Evolutionary conservation across 2,329 filamentous ascomycete genomes (phyloP).

Genomic region (Fusarium nygamai): DNA sequence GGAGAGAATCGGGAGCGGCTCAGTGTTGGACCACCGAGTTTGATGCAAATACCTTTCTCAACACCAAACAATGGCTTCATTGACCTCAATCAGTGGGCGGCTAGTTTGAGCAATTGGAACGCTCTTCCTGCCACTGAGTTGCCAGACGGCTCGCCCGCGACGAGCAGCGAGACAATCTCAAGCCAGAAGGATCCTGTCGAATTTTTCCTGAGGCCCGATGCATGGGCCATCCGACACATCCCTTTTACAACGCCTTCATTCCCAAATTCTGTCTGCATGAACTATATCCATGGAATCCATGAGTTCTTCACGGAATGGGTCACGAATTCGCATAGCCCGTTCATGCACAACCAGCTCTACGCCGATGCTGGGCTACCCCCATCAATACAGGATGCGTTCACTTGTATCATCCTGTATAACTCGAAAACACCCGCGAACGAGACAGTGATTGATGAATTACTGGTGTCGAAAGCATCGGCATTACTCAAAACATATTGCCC

Average conservation of each 20-base stretch:
- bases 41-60: neutral
- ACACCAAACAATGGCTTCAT: neutral
- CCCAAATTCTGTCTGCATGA: slow-evolving; percentile 1
- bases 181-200: neutral
- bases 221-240: neutral
- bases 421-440: neutral
- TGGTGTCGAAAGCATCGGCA: neutral
- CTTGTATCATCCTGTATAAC: neutral
- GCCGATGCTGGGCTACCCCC: neutral
- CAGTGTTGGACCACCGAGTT: neutral
- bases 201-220: neutral
- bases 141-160: neutral
- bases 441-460: neutral
- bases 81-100: neutral
- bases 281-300: neutral
- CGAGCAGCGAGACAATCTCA: neutral
- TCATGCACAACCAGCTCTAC: slow-evolving; percentile 15
- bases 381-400: slow-evolving; percentile 1
- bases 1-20: neutral
- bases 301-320: slow-evolving; percentile 9
- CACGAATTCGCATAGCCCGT: neutral
- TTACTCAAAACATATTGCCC: neutral
- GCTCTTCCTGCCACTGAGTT: neutral
- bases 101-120: neutral
- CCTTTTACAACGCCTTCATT: neutral